phyloP scores from a whole-genome alignment of 768 basidiomycete genomes.

The Podaxis rugospora region DNA sequence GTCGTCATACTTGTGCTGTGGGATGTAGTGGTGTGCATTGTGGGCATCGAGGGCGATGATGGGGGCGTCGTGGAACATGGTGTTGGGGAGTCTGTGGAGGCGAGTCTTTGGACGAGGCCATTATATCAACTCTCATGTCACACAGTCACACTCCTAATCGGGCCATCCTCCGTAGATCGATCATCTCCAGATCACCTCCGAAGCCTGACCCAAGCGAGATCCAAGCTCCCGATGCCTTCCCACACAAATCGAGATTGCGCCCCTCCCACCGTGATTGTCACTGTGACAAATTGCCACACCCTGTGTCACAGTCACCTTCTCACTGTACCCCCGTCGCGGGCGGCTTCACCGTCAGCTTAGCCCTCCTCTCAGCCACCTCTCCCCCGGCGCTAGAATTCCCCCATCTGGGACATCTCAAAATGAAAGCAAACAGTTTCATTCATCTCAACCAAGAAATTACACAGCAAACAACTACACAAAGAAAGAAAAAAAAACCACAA shows the following conservation, averaged over 20 bases:
- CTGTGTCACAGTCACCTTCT: constrained; percentile 7
- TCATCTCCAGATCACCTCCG: constrained; percentile 12
- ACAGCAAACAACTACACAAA: constrained; percentile 7
- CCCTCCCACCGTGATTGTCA: constrained; percentile 7
- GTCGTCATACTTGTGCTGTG: constrained; percentile 30
- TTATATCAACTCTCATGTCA: constrained; percentile 9
- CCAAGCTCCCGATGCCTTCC: constrained; percentile 7
- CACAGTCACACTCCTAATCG: constrained; percentile 5
- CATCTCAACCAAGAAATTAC: background rate
- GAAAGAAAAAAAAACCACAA: constrained; percentile 2
- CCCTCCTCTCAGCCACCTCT: constrained; percentile 22
- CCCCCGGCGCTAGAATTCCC: constrained; percentile 11
- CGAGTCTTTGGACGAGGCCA: background rate
- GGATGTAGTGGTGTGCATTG: constrained; percentile 17
- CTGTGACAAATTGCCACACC: constrained; percentile 1
- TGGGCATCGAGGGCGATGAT: constrained; percentile 18
- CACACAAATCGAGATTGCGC: constrained; percentile 26
- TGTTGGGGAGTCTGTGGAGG: constrained; percentile 10
- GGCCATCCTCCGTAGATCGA: constrained; percentile 9
- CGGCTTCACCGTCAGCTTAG: constrained; percentile 12
- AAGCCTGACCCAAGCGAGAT: constrained; percentile 13
- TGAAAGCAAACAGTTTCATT: background rate
- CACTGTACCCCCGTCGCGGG: constrained; percentile 8
- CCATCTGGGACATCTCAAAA: constrained; percentile 5
- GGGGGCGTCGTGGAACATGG: constrained; percentile 20